Conservation (phyloP, 2,329 filamentous ascomycete species). For the Trichophyton rubrum region DNA sequence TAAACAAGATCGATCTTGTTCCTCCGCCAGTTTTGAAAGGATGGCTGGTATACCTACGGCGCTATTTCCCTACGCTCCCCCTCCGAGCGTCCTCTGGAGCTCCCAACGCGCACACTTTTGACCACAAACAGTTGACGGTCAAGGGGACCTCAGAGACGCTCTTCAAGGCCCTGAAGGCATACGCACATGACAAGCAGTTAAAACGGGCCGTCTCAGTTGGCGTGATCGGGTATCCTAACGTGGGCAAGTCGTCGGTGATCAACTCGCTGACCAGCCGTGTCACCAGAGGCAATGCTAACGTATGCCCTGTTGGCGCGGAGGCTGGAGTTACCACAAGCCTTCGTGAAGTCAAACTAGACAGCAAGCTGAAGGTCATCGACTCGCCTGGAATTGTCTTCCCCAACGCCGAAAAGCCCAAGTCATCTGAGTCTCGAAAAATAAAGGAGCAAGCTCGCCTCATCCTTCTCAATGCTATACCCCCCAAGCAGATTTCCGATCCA, state of each 20-base stretch:
- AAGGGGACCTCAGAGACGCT: conserved; percentile 74
- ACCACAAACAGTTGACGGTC: conserved; percentile 78
- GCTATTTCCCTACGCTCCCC: conserved; percentile 83
- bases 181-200: conserved; percentile 66
- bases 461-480: conserved; percentile 80
- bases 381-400: conserved; percentile 93
- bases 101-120: conserved; percentile 78
- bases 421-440: conserved; percentile 46
- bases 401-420: conserved; percentile 44
- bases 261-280: conserved; percentile 76
- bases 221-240: conserved; percentile 90
- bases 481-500: conserved; percentile 88
- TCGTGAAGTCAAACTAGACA: conserved; percentile 84
- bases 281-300: conserved; percentile 48
- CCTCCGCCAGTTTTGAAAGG: conserved; percentile 68
- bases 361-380: conserved; percentile 84
- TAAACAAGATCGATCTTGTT: conserved; percentile 93
- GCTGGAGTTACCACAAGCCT: conserved; percentile 84
- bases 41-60: conserved; percentile 73
- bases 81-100: conserved; percentile 73
- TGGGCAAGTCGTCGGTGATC: conserved; percentile 93
- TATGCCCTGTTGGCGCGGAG: conserved; percentile 80
- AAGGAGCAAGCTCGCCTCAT: conserved; percentile 70
- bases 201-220: conserved; percentile 85
- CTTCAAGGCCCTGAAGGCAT: conserved; percentile 82